Evolutionary conservation across 768 basidiomycete species (phyloP).

Genomic region (Boletus bicolor): DNA sequence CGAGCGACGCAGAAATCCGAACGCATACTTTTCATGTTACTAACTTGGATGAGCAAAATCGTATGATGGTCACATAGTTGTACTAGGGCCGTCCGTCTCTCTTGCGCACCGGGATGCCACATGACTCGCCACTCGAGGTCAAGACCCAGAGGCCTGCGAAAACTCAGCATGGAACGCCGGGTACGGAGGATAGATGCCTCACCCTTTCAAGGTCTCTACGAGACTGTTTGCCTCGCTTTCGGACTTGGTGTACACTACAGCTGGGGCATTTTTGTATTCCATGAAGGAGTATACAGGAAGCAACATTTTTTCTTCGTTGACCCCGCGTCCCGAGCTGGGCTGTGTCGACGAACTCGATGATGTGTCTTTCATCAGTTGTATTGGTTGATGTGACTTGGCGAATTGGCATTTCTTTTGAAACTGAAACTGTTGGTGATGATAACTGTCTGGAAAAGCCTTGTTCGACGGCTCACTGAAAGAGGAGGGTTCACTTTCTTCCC

Average conservation of each 20-base stretch:
- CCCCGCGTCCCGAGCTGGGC: not conserved
- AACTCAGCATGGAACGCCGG: not conserved
- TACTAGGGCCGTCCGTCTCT: constrained; percentile 41
- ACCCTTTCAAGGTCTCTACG: constrained; percentile 37
- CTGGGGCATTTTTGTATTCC: constrained; percentile 29
- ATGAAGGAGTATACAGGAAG: constrained; percentile 39
- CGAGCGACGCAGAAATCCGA: not conserved
- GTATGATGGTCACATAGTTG: constrained; percentile 43
- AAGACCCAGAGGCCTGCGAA: constrained; percentile 44
- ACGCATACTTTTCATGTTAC: constrained; percentile 42
- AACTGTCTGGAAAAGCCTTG: not conserved
- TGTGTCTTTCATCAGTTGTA: not conserved
- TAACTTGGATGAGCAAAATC: constrained; percentile 48
- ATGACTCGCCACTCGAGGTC: constrained; percentile 50
- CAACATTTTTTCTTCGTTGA: not conserved
- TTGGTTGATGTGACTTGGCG: not conserved
- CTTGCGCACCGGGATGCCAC: constrained; percentile 30
- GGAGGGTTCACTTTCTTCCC: not conserved
- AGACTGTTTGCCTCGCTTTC: constrained; percentile 44
- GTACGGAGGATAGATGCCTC: constrained; percentile 1
- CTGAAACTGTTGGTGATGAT: not conserved
- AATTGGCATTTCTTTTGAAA: not conserved
- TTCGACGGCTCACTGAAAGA: constrained; percentile 2
- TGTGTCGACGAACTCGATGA: constrained; percentile 6
- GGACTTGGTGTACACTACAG: constrained; percentile 37